Evolutionary conservation across 805 yeast species (phyloP).

Genomic region (Priceomyces carsonii): DNA sequence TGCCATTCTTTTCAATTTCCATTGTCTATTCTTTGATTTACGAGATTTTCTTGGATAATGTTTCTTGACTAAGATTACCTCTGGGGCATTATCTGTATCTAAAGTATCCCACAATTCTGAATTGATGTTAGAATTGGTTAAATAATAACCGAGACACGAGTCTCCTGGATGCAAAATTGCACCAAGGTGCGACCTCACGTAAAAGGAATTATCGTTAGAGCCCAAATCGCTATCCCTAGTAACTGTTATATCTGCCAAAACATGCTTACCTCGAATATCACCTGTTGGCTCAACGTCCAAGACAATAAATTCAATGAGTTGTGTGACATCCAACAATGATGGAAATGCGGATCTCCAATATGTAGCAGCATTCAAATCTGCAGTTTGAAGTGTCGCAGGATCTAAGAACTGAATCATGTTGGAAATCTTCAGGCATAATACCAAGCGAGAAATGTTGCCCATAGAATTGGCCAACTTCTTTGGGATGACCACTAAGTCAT

Average conservation of each 20-base stretch:
- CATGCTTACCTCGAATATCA: slow-evolving; percentile 68
- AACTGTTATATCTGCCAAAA: slow-evolving; percentile 86
- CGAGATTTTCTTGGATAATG: slow-evolving; percentile 77
- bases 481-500: slow-evolving; percentile 91
- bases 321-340: slow-evolving; percentile 72
- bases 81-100: slow-evolving; percentile 66
- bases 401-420: slow-evolving; percentile 86
- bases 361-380: slow-evolving; percentile 67
- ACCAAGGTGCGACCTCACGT: slow-evolving; percentile 89
- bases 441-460: slow-evolving; percentile 82
- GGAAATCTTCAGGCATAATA: slow-evolving; percentile 80
- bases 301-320: slow-evolving; percentile 82
- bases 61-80: slow-evolving; percentile 87
- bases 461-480: slow-evolving; percentile 77
- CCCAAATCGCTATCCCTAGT: slow-evolving; percentile 92
- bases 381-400: slow-evolving; percentile 74
- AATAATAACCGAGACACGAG: slow-evolving; percentile 86
- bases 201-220: slow-evolving; percentile 76
- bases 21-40: slow-evolving; percentile 74
- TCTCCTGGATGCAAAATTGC: slow-evolving; percentile 96
- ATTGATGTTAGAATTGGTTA: slow-evolving; percentile 84
- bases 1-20: slow-evolving; percentile 98
- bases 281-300: slow-evolving; percentile 95
- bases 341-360: slow-evolving; percentile 85
- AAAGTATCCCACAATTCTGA: slow-evolving; percentile 78